Evolutionary conservation across 768 basidiomycete genomes (phyloP), one percentile per base, ranked within the genome.

Genomic region (Hericium alpestre): DNA sequence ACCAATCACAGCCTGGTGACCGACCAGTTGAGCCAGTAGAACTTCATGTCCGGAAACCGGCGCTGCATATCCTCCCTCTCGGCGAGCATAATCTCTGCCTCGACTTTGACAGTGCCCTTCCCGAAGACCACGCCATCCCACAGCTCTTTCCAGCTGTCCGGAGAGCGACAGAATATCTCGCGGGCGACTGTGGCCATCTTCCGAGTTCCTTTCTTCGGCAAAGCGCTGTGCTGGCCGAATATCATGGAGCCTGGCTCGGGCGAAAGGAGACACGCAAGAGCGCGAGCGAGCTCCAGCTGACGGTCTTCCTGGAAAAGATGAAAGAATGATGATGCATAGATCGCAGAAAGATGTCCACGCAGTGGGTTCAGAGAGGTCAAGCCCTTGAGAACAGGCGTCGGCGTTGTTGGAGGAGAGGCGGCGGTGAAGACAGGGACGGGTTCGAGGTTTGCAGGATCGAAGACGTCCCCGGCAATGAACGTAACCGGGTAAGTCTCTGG

Each of bases 381-480:
- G 1, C 65, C 59, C 4, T 60, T 27, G 47, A 79, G 60, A 52
- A 61, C 61, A 0, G 71, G 71, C 7, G 40, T 22, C 1, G 53
- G 53, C 2, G 54, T 46, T 9, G 49, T 67, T 3, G 66, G 59
- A 20, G 64, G 56, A 40, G 62, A 65, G 15, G 59, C 58, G n/a
- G 64, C 48, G 27, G 64, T 62, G 47, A 68, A 65, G 47, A 65
- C 63, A 6, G 66, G 64, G 0, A 62, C 63, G 38, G 54, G 46
- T 5, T 72, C 62, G 20, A 84, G 71, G 53, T 78, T 70, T 3
- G 60, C 57, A 7, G 75, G 67, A 57, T 83, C 74, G 50, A 86
- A 76, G 0, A 67, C 72, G 58, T 87, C 76, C 0, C 84, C 85
- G 11, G 73, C 67, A 15, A 86, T 55, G 64, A 87, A 86, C 0